Conservation (phyloP, 139 green algal genomes). For the Chlamydomonas schloesseri region DNA sequence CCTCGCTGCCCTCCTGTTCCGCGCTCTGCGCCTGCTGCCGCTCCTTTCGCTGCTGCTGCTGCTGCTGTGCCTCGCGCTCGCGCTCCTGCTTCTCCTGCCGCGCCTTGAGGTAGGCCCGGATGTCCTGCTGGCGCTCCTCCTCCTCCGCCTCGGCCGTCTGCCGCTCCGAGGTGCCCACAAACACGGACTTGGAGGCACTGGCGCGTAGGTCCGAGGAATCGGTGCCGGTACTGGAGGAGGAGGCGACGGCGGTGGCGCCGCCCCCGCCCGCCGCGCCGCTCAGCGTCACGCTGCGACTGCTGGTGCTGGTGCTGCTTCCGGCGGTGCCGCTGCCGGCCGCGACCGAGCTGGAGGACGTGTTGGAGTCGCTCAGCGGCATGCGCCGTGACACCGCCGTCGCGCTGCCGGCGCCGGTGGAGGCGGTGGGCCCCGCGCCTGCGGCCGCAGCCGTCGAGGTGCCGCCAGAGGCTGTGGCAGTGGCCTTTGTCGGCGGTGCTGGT, state of each 20-base stretch:
- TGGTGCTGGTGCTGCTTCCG: neutral
- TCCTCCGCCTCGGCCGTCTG: slow-evolving; percentile 7
- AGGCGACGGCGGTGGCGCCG: neutral
- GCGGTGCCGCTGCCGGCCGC: no score
- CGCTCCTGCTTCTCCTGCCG: no score
- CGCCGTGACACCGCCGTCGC: neutral
- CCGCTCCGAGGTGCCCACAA: neutral
- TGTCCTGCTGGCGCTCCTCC: slow-evolving; percentile 12
- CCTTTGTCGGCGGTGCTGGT: no score
- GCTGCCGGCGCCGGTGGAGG: neutral
- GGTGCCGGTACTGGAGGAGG: neutral
- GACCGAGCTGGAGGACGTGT: neutral
- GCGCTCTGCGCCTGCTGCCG: neutral
- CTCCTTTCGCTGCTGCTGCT: neutral
- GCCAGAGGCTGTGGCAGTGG: no score
- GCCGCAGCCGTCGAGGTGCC: no score
- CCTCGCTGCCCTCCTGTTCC: neutral
- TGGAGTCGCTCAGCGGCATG: neutral
- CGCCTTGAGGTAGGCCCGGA: no score
- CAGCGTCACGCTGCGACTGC: neutral
- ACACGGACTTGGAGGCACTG: slow-evolving; percentile 3
- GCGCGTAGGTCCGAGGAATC: slow-evolving; percentile 6
- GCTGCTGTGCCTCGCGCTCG: neutral
- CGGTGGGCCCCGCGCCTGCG: neutral
- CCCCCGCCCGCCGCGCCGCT: neutral